Base-by-base conservation (phyloP, 2,329 filamentous ascomycete species). In the Alternaria solani region DNA sequence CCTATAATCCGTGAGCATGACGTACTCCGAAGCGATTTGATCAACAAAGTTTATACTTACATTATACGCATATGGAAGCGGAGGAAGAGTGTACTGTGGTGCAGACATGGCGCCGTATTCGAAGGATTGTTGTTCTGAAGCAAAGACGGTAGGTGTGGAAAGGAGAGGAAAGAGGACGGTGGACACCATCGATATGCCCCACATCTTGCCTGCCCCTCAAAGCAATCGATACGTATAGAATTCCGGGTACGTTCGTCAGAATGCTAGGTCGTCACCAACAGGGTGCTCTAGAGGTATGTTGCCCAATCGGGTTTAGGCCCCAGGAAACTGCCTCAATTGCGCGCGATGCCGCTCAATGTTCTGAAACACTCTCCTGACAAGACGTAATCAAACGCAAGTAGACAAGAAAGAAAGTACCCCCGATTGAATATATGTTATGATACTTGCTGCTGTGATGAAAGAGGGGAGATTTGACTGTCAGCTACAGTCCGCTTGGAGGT, bases 41-140 rank as follows among this genome's bases (percentile, higher is more conserved):
- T 7, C 4, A 1, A 2, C n/a, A 11, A n/a, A 28, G 34, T 36
- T 5, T 25, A 6, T 46, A 80, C 87, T 78, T 79, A 91, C 89
- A 85, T 91, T 80, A 75, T 91, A 91, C 59, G 84, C 85, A 74
- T 91, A 92, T 16, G 89, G 89, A 9, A 92, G 83, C 49, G 83
- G 78, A 36, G 89, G 89, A 5, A 92, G 87, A 7, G 81, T 84
- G 78, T 89, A 91, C 9, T 80, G 80, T 55, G 75, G 68, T 58
- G 69, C 59, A 62, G 76, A 70, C 78, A 79, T 79, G 20, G 62
- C 73, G 67, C 68, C 69, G 54, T 73, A 75, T 62, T 78, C 67
- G 49, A 75, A 75, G 20, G 74, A 72, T 49, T 78, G 70, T 67
- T 78, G 72, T 62, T 74, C 71, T 48, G 66, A 72, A 48, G 74